These are phyloP conservation scores for Cladorrhinum samala DNA, from an alignment of 495 filamentous ascomycete genomes.

Conservation along the genomic window DNA sequence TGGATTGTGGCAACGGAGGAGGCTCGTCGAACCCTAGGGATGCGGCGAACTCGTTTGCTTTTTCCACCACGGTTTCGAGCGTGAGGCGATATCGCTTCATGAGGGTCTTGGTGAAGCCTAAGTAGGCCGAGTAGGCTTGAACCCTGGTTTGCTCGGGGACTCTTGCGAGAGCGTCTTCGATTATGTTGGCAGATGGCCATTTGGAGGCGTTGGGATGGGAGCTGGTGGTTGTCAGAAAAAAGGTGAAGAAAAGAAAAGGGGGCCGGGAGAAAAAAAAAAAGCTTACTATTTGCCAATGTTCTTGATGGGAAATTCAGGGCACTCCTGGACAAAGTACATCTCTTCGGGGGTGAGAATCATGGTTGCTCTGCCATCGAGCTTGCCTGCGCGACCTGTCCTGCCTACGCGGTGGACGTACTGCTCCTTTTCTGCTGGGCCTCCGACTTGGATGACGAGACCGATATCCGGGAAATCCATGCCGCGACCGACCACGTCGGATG, in stretches of 20 bases:
- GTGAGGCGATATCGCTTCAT: conserved; percentile 14
- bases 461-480: conserved; percentile 77
- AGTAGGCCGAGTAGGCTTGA: conserved; percentile 22
- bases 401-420: conserved; percentile 90
- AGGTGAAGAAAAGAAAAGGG: background rate
- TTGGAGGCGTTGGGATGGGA: conserved; percentile 18
- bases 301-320: conserved; percentile 29
- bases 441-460: conserved; percentile 82
- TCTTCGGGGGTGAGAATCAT: conserved; percentile 83
- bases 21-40: conserved; percentile 19
- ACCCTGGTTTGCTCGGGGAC: conserved; percentile 19
- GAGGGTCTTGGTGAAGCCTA: conserved; percentile 24
- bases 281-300: conserved; percentile 16
- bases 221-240: conserved; percentile 3
- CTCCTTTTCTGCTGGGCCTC: conserved; percentile 68
- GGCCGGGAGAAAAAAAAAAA: background rate
- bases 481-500: conserved; percentile 83
- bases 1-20: conserved; percentile 11
- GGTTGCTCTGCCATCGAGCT: conserved; percentile 63
- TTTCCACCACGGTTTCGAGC: conserved; percentile 11
- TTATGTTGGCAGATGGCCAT: conserved; percentile 17
- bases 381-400: conserved; percentile 81
- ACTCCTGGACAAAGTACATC: conserved; percentile 46
- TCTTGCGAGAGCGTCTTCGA: conserved; percentile 21
- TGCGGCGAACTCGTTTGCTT: conserved; percentile 20